Evolutionary conservation across 495 filamentous ascomycete species (phyloP), one percentile per base, ranked within the genome.

Genomic region (Trichoderma asperelloides): DNA sequence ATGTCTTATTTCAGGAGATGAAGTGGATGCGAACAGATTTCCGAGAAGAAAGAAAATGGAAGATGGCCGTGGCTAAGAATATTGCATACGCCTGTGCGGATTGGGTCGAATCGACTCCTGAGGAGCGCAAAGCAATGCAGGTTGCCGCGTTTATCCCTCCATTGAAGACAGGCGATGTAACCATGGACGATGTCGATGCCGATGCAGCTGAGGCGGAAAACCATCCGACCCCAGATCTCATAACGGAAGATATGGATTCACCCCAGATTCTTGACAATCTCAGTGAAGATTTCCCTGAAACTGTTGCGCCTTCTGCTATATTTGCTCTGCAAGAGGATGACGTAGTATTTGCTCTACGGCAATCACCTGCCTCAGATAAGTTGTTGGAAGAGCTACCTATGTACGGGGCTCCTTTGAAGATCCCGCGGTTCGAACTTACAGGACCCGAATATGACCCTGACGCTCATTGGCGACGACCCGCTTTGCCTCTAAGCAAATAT

Each of bases 1-100:
- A 98, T 79, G 83, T 95, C 55, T 75, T 98, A 49, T 78, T 98
- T 11, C 84, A 91, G 69, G 91, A 98, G 77, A 90, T 93, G 85
- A 96, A 92, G 76, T 97, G 95, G 96, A 91, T 98, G 87, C 85
- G 91, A 45, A 96, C 91, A 2, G 95, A 98, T 78, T 98, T 98
- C 71, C 83, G 89, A 39, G 91, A 96, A 77, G 95, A 98, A 75
- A 79, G 91, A 33, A 96, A 96, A 74, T 97, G 91, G 92, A 97
- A 97, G 75, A 86, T 88, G 68, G 86, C 90, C 63, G 84, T 89
- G 49, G 92, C 93, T 2, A 86, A 85, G 65, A 88, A 87, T 64
- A 81, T 93, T 55, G 93, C 92, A 3, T 79, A 88, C 67, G 87
- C 87, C 73, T 97, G 93, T 77, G 89, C 89, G 1, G 88, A 92